Conservation (phyloP, 1,284 basidiomycete genomes). For the Marasmius tenuissimus region DNA sequence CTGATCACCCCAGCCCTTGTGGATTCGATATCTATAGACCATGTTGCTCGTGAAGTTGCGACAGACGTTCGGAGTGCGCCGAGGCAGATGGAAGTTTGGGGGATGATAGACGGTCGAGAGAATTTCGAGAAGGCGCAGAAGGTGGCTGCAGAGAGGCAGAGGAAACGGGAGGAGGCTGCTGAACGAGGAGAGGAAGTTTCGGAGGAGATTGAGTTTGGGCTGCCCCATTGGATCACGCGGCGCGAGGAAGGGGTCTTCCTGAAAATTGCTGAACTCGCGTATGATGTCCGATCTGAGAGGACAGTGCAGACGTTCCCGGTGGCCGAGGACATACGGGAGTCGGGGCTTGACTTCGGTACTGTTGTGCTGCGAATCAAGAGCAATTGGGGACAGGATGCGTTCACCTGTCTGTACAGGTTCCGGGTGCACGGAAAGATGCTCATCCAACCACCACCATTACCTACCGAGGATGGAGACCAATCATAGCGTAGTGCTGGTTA, state of each 20-base stretch:
- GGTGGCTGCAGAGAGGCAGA: conserved; percentile 45
- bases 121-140: conserved; percentile 61
- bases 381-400: conserved; percentile 86
- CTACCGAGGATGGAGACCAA: conserved; percentile 19
- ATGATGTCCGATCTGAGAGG: conserved; percentile 68
- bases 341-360: conserved; percentile 79
- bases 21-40: conserved; percentile 85
- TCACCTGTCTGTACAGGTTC: conserved; percentile 91
- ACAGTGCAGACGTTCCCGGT: conserved; percentile 89
- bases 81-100: conserved; percentile 87
- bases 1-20: conserved; percentile 72
- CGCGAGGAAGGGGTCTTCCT: conserved; percentile 58
- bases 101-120: conserved; percentile 72
- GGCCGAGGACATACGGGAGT: conserved; percentile 58
- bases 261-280: conserved; percentile 77
- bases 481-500: neutral
- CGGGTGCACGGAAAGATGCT: conserved; percentile 63
- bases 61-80: conserved; percentile 83
- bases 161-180: conserved; percentile 35
- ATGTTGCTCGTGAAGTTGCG: conserved; percentile 78
- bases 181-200: conserved; percentile 34
- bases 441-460: conserved; percentile 29
- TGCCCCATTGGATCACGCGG: conserved; percentile 51
- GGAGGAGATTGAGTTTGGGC: conserved; percentile 23
- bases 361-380: conserved; percentile 77